Evolutionary conservation across 495 filamentous ascomycete species (phyloP).

Genomic region (Xylaria grammica): DNA sequence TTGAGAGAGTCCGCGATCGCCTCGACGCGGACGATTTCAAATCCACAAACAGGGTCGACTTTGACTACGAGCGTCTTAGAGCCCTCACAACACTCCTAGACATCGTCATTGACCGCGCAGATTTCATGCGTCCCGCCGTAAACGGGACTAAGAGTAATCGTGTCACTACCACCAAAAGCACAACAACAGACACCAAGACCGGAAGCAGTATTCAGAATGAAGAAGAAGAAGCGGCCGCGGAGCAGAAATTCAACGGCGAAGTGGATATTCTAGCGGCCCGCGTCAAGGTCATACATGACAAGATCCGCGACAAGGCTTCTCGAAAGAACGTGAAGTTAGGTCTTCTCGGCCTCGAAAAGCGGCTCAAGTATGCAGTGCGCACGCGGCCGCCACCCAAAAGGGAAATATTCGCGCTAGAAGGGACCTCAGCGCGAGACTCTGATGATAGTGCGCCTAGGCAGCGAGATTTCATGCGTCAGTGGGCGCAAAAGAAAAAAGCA

Average conservation of each 20-base stretch:
- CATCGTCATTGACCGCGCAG: conserved; percentile 71
- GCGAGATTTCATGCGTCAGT: conserved; percentile 51
- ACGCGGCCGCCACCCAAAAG: conserved; percentile 66
- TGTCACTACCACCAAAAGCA: not conserved
- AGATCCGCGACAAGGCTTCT: conserved; percentile 75
- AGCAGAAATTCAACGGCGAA: conserved; percentile 64
- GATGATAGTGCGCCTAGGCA: conserved; percentile 42
- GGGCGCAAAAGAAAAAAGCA: conserved; percentile 46
- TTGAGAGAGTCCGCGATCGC: conserved; percentile 56
- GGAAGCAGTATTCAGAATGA: not conserved
- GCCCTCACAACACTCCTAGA: conserved; percentile 71
- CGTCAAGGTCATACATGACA: conserved; percentile 69
- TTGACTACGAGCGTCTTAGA: conserved; percentile 67
- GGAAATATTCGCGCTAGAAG: conserved; percentile 53
- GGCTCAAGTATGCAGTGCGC: conserved; percentile 72
- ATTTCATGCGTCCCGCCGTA: conserved; percentile 27
- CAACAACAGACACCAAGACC: conserved; percentile 26
- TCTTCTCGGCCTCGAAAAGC: conserved; percentile 72
- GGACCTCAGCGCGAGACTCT: conserved; percentile 34
- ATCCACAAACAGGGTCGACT: conserved; percentile 47
- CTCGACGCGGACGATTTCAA: conserved; percentile 54
- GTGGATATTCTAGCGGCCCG: conserved; percentile 68
- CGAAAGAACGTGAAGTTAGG: conserved; percentile 75
- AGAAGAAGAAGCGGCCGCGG: conserved; percentile 41
- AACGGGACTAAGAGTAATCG: not conserved